Evolutionary conservation across 2,329 filamentous ascomycete species (phyloP).

Genomic region (Plectosphaerella sp.): DNA sequence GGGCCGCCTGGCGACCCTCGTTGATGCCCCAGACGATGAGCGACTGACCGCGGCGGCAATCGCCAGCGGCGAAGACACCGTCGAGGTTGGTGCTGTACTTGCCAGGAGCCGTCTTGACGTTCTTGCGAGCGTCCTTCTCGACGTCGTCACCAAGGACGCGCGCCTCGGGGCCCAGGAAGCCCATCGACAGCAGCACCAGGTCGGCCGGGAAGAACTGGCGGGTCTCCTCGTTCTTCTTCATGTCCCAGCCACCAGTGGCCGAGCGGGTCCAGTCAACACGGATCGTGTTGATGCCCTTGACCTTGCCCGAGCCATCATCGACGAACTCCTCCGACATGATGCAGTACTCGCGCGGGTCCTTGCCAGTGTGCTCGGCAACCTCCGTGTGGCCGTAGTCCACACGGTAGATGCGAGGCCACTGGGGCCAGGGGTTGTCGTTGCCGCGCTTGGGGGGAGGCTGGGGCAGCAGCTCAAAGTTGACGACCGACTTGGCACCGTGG

Average conservation of each 20-base stretch:
- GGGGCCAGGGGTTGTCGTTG: conserved; percentile 94
- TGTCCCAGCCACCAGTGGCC: conserved; percentile 88
- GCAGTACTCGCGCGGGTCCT: conserved; percentile 94
- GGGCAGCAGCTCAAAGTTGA: conserved; percentile 93
- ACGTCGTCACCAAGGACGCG: conserved; percentile 82
- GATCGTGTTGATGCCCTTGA: conserved; percentile 94
- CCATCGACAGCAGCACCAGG: conserved; percentile 92
- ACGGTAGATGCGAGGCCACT: conserved; percentile 96
- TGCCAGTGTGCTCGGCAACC: conserved; percentile 93
- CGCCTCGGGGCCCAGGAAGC: conserved; percentile 91
- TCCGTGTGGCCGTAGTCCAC: conserved; percentile 98
- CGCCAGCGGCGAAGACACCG: conserved; percentile 89
- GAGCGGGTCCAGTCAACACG: conserved; percentile 96
- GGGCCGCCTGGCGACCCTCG: conserved; percentile 87
- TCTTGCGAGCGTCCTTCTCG: conserved; percentile 89
- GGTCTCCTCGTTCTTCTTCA: conserved; percentile 93
- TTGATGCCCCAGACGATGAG: conserved; percentile 99
- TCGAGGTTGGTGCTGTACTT: conserved; percentile 85
- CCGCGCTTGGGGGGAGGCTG: conserved; percentile 89
- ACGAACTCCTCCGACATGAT: conserved; percentile 98
- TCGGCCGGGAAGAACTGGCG: conserved; percentile 97
- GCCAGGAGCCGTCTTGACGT: conserved; percentile 87
- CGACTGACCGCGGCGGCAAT: conserved; percentile 91
- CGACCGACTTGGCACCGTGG: conserved; percentile 91
- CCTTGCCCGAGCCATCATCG: conserved; percentile 78